These are phyloP conservation scores for Barnettozyma siamensis DNA, from an alignment of 805 yeast genomes.

Conservation along the genomic window DNA sequence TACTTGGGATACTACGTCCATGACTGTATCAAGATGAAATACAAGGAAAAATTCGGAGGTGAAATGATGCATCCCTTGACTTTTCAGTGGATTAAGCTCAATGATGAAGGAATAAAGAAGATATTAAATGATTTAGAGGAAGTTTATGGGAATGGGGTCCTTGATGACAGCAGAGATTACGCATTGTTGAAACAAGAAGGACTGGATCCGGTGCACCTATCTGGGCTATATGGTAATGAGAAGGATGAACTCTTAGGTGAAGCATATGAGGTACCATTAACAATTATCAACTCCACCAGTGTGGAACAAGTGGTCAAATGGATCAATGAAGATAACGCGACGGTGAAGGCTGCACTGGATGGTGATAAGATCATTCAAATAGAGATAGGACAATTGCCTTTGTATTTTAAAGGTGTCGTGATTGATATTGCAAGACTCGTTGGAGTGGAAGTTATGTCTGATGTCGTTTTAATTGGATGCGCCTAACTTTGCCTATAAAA, in stretches of 20 bases:
- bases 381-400: no score
- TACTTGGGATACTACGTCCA: constrained; percentile 78
- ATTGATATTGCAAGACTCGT: no score
- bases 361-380: no score
- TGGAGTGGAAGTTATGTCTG: no score
- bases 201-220: not conserved
- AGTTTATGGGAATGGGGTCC: constrained; percentile 2
- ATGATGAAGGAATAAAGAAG: not conserved
- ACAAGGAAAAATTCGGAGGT: constrained; percentile 76
- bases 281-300: not conserved
- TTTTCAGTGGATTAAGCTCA: constrained; percentile 7
- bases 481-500: no score
- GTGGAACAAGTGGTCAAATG: not conserved
- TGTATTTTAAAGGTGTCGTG: no score
- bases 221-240: not conserved
- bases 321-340: no score
- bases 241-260: not conserved
- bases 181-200: not conserved
- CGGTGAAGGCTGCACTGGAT: no score
- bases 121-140: constrained; percentile 2
- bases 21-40: constrained; percentile 77
- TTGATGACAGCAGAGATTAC: not conserved
- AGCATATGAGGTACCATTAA: not conserved
- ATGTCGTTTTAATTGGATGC: no score
- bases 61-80: constrained; percentile 52